A percentile compares a stretch with the other conserved stretches of the same genome.
Conservation (phyloP, 31 red algal species). For the Odonthalia washingtoniensis region DNA sequence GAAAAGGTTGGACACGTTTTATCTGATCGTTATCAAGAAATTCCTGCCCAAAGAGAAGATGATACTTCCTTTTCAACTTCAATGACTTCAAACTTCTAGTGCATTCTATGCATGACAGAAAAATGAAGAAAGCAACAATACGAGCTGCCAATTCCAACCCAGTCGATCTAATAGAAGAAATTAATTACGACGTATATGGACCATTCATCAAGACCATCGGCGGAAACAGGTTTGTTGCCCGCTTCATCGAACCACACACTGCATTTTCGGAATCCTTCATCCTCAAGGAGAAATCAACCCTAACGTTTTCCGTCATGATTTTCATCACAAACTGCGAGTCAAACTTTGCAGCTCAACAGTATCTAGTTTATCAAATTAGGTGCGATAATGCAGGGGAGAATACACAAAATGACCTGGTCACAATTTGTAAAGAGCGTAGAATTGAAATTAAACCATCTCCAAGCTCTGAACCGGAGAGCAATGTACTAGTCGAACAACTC, state of each 20-base stretch:
- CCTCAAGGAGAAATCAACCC: background rate
- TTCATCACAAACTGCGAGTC: background rate
- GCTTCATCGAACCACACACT: slow-evolving; percentile 3
- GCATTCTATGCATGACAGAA: background rate
- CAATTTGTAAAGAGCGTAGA: background rate
- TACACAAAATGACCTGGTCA: background rate
- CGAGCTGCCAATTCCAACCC: background rate
- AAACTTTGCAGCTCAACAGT: background rate
- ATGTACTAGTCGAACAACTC: slow-evolving; percentile 41
- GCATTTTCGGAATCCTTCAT: background rate
- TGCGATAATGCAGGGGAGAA: slow-evolving; percentile 9
- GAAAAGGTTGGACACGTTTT: slow-evolving; percentile 8
- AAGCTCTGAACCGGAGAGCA: slow-evolving; percentile 39
- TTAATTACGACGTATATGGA: background rate
- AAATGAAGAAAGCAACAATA: slow-evolving; percentile 5
- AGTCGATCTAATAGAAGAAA: slow-evolving; percentile 1
- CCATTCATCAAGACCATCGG: background rate
- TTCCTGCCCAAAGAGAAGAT: background rate
- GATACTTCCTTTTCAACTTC: background rate
- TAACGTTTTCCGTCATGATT: background rate
- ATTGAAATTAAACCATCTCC: slow-evolving; percentile 2
- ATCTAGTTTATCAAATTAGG: background rate
- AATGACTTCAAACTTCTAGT: background rate
- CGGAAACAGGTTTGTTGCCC: background rate
- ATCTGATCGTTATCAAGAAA: background rate